Base-by-base conservation (phyloP, 305 asterid species). In the Rubia balearica region DNA sequence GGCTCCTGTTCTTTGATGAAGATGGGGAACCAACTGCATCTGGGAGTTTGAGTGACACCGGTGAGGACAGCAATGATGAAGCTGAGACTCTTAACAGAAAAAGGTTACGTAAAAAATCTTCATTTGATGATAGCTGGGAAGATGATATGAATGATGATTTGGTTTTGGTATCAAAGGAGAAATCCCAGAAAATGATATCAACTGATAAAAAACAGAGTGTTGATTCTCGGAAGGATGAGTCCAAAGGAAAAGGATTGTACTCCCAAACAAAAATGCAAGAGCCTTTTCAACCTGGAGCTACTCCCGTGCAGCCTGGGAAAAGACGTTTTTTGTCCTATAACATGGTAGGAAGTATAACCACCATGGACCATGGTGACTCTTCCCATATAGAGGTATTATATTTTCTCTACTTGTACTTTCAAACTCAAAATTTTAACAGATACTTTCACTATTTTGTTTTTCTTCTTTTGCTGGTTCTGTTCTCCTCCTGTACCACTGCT, bases 321-420 rank as follows among this genome's bases (percentile, higher is more conserved):
- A 87, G 96, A 82, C 89, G 81, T 71, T 95, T 95, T 82, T 79
- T 95, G 57, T 91, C 96, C 83, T 94, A 94, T 79, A 91, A 85
- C 80, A 89, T 92, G 97, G 85, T 92, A 71, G 99, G 99, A 69
- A 83, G 94, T 86, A 85, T 95, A 80, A 95, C 97, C 74, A 70
- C 94, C 61, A 89, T 92, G 98, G 90, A 86, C 70, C 97, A 87
- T 78, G 96, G 89, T 66, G 97, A 96, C 59, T 92, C 86, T 84
- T 92, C 98, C 65, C 99, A 95, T 78, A 86, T 94, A 74, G 98
- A 94, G 98, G 98, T 94, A 84, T 42, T 71, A 40, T 43, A 61
- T n/a, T 63, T 24, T 69, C 21, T 49, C 41, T 62, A 48, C 19
- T 12, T 48, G 55, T 48, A 48, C 46, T 24, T 38, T 8, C 36